Evolutionary conservation across 2,329 filamentous ascomycete species (phyloP).

Genomic region (Arthrobotrys pseudoclavata): DNA sequence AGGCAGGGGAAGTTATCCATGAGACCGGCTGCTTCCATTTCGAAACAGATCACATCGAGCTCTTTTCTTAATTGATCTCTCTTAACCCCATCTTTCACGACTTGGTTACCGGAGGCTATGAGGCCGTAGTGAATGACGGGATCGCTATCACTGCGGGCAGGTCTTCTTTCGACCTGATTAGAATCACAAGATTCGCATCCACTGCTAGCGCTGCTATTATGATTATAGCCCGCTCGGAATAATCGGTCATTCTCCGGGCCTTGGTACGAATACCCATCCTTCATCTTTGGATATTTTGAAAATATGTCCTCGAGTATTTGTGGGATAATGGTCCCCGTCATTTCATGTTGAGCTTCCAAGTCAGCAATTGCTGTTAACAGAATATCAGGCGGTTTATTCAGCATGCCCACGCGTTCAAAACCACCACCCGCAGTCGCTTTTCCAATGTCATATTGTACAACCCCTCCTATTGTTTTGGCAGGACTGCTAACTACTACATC

Average conservation of each 20-base stretch:
- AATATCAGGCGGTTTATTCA: constrained; percentile 33
- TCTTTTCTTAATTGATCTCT: neutral
- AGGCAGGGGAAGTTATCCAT: neutral
- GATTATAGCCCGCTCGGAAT: neutral
- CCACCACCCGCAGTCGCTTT: constrained; percentile 30
- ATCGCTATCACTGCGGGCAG: neutral
- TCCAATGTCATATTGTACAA: constrained; percentile 33
- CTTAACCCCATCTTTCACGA: neutral
- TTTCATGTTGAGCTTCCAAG: constrained; percentile 35
- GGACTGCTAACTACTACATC: constrained; percentile 24
- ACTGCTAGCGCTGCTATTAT: neutral
- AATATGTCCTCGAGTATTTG: neutral
- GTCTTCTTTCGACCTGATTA: neutral
- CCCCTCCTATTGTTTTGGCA: neutral
- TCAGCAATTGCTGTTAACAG: constrained; percentile 26
- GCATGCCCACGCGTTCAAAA: constrained; percentile 9
- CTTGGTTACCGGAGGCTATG: constrained; percentile 3
- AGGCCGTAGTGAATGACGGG: constrained; percentile 12
- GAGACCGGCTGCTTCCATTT: neutral
- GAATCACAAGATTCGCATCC: constrained; percentile 7
- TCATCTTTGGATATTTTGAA: constrained; percentile 14
- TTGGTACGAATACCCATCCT: neutral
- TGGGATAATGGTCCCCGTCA: constrained; percentile 10
- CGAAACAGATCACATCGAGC: neutral
- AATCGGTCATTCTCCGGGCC: neutral